A percentile compares a stretch with the other conserved stretches of the same genome.
Evolutionary conservation across 257 asterid species (phyloP).

Genomic region (Solanum okadae): DNA sequence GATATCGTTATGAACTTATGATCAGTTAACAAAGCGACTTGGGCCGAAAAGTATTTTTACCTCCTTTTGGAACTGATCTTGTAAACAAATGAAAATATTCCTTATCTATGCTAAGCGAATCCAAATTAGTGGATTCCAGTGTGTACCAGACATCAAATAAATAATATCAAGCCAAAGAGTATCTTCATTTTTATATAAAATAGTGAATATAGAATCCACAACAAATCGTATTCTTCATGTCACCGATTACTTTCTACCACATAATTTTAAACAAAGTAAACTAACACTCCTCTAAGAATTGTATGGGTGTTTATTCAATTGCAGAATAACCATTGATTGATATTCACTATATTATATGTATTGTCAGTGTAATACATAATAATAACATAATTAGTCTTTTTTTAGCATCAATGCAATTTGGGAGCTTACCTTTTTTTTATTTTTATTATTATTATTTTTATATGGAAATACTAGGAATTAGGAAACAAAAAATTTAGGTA

Average conservation of each 20-base stretch:
- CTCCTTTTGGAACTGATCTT: background rate
- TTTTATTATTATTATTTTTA: too few species aligned
- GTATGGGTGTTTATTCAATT: background rate
- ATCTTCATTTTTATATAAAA: background rate
- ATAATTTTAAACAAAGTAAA: background rate
- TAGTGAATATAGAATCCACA: background rate
- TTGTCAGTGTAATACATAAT: background rate
- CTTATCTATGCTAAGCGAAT: rapidly evolving
- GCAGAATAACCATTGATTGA: background rate
- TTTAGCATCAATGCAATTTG: background rate
- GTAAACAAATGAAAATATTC: too few species aligned
- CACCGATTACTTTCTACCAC: background rate
- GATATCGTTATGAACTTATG: background rate
- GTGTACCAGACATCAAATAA: too few species aligned
- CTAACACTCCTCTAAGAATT: background rate
- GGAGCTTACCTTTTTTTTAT: background rate
- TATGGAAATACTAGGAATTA: background rate
- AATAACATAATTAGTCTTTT: background rate
- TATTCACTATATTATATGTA: background rate
- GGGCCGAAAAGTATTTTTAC: background rate
- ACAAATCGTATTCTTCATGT: background rate
- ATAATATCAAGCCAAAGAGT: background rate
- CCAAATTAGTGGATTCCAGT: too few species aligned
- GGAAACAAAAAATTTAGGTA: background rate
- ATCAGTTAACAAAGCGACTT: background rate